phyloP scores from a whole-genome alignment of 2,329 filamentous ascomycete species.

The Amesomyces nigricolor region DNA sequence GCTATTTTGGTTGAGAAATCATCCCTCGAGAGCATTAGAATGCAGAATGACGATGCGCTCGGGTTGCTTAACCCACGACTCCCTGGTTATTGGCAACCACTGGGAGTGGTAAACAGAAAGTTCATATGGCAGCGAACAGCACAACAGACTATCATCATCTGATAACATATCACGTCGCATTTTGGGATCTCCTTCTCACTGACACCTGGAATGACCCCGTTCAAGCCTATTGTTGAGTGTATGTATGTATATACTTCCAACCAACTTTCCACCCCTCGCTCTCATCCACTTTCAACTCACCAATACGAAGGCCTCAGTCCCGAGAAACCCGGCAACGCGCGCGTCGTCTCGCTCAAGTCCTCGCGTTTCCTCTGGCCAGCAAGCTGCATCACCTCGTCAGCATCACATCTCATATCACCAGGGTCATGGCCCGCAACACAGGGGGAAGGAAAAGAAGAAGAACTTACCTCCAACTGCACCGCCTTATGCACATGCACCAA shows the following conservation, averaged over 20 bases:
- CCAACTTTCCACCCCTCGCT: background rate
- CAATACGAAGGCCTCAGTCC: conserved; percentile 31
- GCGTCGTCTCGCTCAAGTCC: conserved; percentile 43
- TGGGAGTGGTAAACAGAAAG: no score
- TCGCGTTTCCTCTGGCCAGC: conserved; percentile 68
- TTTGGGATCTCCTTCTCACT: conserved; percentile 10
- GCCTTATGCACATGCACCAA: conserved; percentile 89
- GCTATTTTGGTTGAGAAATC: no score
- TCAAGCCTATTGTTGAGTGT: background rate
- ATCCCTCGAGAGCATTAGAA: no score
- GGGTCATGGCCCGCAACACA: background rate
- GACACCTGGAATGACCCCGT: background rate
- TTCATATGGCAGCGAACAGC: background rate
- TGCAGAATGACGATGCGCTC: no score
- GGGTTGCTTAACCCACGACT: no score
- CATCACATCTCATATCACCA: background rate
- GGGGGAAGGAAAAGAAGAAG: conserved; percentile 9
- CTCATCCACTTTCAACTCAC: conserved; percentile 13
- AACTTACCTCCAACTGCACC: conserved; percentile 78
- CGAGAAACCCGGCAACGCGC: conserved; percentile 39
- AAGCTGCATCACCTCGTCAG: conserved; percentile 38
- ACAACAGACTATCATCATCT: background rate
- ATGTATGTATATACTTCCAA: background rate
- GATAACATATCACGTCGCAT: conserved; percentile 6
- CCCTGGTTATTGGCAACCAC: no score